A percentile compares a stretch with the other conserved stretches of the same genome.
These are phyloP conservation scores for Dissophora ornata DNA, from an alignment of 192 early-diverging fungal genomes.

Conservation along the genomic window DNA sequence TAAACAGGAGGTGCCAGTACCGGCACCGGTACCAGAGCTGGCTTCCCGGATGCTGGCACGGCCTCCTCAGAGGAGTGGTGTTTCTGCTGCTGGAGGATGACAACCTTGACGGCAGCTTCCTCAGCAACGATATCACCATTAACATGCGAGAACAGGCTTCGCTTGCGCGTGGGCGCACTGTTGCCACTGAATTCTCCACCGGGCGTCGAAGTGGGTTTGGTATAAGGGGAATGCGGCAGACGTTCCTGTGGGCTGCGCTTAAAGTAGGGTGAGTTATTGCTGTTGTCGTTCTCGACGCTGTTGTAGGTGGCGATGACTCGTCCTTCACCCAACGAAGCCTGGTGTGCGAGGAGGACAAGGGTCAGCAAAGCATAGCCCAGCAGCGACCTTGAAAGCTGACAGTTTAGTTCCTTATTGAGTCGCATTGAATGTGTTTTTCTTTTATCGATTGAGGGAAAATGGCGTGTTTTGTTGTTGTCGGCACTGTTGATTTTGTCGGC, in stretches of 20 bases:
- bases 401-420: background rate
- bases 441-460: background rate
- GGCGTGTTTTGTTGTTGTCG: no score
- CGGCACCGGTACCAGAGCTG: background rate
- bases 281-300: conserved; percentile 5
- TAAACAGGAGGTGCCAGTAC: background rate
- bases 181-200: no score
- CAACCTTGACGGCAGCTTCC: background rate
- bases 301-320: background rate
- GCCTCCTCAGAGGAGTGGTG: background rate
- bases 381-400: conserved; percentile 11
- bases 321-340: background rate
- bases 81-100: background rate
- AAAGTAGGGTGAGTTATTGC: conserved; percentile 4
- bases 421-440: conserved; percentile 13
- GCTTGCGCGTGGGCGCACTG: background rate
- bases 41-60: no score
- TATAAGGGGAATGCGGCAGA: conserved; percentile 13
- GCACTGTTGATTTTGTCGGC: no score
- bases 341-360: conserved; percentile 13
- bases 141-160: conserved; percentile 37
- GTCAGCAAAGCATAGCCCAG: conserved; percentile 32
- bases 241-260: conserved; percentile 3
- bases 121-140: conserved; percentile 11
- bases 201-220: no score